Evolutionary conservation across 1,139 yeast species (phyloP).

Genomic region (Saccharomyces hybrid): DNA sequence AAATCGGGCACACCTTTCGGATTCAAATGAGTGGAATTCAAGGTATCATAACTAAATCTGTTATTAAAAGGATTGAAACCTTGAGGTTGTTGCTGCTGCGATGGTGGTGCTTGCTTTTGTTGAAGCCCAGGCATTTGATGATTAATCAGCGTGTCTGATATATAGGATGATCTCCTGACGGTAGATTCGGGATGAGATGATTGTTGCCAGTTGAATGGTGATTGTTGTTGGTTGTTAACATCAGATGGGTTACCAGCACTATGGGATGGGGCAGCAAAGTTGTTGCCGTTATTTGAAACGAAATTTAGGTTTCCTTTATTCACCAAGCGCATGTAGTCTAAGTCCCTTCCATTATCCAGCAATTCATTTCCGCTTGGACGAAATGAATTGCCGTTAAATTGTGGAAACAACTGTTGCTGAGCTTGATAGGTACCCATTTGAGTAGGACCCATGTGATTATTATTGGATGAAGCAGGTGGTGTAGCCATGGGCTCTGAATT

Average conservation of each 20-base stretch:
- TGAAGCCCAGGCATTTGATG: constrained; percentile 9
- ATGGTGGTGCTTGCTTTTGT: constrained; percentile 3
- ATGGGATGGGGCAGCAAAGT: background rate
- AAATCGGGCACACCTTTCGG: background rate
- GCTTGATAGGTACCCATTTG: constrained; percentile 7
- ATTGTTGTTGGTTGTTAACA: background rate
- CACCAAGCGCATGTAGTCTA: background rate
- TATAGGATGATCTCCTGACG: constrained; percentile 30
- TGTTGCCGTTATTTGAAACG: background rate
- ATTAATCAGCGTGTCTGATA: constrained; percentile 28
- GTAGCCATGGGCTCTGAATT: constrained; percentile 3
- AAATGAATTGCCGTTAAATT: constrained; percentile 4
- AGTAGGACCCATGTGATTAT: constrained; percentile 1
- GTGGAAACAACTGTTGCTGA: constrained; percentile 6
- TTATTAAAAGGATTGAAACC: constrained; percentile 12
- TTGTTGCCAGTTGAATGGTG: background rate
- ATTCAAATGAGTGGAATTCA: background rate
- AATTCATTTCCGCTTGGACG: constrained; percentile 3
- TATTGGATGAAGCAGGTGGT: background rate
- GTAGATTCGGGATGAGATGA: constrained; percentile 9
- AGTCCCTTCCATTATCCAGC: background rate
- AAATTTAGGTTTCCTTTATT: background rate
- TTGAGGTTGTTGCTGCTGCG: constrained; percentile 6
- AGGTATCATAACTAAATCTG: background rate
- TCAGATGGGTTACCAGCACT: background rate